Evolutionary conservation across 192 early-diverging fungal species (phyloP).

Genomic region (Coemansia sp.): DNA sequence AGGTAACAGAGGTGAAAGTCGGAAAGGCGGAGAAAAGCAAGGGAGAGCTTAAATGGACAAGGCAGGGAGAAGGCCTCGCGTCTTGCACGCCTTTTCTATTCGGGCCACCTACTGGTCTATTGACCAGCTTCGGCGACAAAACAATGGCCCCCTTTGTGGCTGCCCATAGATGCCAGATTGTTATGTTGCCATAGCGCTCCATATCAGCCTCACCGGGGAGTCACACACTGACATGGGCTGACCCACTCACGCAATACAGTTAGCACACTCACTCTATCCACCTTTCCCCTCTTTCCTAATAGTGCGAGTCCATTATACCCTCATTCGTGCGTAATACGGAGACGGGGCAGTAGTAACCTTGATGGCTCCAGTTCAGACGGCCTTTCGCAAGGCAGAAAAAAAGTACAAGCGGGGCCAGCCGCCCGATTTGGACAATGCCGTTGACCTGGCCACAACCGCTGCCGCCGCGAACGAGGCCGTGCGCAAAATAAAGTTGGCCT

Average conservation of each 20-base stretch:
- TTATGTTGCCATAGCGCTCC: background rate
- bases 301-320: slow-evolving; percentile 6
- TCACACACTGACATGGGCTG: background rate
- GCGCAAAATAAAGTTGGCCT: slow-evolving; percentile 24
- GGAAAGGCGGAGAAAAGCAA: background rate
- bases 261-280: background rate
- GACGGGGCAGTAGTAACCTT: background rate
- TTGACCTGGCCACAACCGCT: slow-evolving; percentile 52
- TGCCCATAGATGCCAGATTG: background rate
- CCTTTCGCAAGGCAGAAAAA: slow-evolving; percentile 71
- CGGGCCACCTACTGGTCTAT: background rate
- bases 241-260: background rate
- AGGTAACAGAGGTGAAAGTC: background rate
- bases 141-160: background rate
- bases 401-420: slow-evolving; percentile 55
- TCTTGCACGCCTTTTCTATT: background rate
- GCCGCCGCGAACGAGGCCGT: slow-evolving; percentile 7
- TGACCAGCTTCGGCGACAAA: background rate
- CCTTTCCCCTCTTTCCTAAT: background rate
- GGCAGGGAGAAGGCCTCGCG: background rate
- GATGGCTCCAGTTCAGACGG: slow-evolving; percentile 48
- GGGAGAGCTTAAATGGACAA: background rate
- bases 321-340: background rate
- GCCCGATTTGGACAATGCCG: slow-evolving; percentile 55
- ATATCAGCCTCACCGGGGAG: background rate